Base-by-base conservation (phyloP, 2,329 filamentous ascomycete species). In the Colletotrichum noveboracense region DNA sequence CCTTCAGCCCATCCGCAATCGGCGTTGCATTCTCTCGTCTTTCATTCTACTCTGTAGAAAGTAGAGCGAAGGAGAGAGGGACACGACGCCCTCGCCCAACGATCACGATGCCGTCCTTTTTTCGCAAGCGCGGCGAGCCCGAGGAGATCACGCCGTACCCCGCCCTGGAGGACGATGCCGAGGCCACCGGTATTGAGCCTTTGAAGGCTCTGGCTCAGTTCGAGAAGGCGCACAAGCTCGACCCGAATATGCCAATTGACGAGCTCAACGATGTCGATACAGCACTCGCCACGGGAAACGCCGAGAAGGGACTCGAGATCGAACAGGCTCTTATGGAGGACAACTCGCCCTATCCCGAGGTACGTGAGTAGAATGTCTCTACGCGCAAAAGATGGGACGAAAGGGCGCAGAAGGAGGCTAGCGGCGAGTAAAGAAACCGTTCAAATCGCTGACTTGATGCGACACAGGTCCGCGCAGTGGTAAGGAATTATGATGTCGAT, bases 341-440 rank as follows among this genome's bases (percentile, higher is more conserved):
- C 73, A 91, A 93, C 81, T 93, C 92, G 64, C 92, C 92, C 4
- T 94, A 93, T 80, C 91, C 91, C 48, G 92, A 93, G 84, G 91
- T 92, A 82, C 78, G 86, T 75, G 58, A 28, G n/a, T 66, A 60
- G 36, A 10, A 30, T 9, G 58, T 26, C 18, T 6, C 9, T 21
- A 14, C 12, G 16, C 65, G 30, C 58, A 52, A 13, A 28, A 66
- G 21, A 61, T 9, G 21, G 55, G 36, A n/a, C 48, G 43, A n/a
- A 30, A 14, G 18, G n/a, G 26, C 18, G 32, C 14, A 14, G 34
- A 16, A 14, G 21, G 26, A 36, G 18, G 18, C 32, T 26, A 24
- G 48, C 16, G 5, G 16, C 28, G n/a, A 32, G 36, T 6, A 24
- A 26, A 10, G 38, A 26, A 30, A 8, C 28, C 21, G 64, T 72